phyloP scores from a whole-genome alignment of 2,329 filamentous ascomycete genomes.

The Cytospora mali region DNA sequence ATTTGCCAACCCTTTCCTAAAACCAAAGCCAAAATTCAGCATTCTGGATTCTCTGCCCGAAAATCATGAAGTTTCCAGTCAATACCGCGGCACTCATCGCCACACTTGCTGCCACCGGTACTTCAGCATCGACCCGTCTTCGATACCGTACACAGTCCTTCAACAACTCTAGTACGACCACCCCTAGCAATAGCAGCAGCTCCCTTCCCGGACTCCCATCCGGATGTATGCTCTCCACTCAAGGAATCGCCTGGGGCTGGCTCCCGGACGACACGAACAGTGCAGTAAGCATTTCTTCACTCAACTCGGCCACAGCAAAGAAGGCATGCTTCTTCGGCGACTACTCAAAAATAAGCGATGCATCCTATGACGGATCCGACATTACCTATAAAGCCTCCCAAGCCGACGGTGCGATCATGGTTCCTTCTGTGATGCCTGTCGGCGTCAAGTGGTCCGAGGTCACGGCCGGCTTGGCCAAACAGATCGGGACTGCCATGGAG shows the following conservation, averaged over 20 bases:
- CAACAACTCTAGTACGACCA: too few species aligned
- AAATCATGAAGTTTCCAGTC: too few species aligned
- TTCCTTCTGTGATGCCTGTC: constrained; percentile 33
- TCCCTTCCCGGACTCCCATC: constrained; percentile 2
- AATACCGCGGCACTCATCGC: too few species aligned
- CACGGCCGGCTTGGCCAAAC: constrained; percentile 16
- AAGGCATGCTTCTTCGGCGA: constrained; percentile 32
- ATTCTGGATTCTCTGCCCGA: too few species aligned
- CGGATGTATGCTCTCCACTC: constrained; percentile 10
- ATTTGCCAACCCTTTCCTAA: too few species aligned
- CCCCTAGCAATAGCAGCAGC: background rate
- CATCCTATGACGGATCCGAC: constrained; percentile 30
- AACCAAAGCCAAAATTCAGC: too few species aligned
- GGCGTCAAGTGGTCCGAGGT: constrained; percentile 28
- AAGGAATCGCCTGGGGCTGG: constrained; percentile 33
- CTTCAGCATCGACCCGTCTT: too few species aligned
- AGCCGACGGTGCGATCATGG: constrained; percentile 31
- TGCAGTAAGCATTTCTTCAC: constrained; percentile 26
- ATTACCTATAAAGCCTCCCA: constrained; percentile 26
- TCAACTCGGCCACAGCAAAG: constrained; percentile 22
- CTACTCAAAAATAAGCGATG: constrained; percentile 32
- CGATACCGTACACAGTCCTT: too few species aligned
- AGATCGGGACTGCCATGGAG: constrained; percentile 27
- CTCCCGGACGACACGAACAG: constrained; percentile 31
- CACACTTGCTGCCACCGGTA: too few species aligned